phyloP scores from a whole-genome alignment of 2,329 filamentous ascomycete genomes.

The Neofusicoccum ribis region DNA sequence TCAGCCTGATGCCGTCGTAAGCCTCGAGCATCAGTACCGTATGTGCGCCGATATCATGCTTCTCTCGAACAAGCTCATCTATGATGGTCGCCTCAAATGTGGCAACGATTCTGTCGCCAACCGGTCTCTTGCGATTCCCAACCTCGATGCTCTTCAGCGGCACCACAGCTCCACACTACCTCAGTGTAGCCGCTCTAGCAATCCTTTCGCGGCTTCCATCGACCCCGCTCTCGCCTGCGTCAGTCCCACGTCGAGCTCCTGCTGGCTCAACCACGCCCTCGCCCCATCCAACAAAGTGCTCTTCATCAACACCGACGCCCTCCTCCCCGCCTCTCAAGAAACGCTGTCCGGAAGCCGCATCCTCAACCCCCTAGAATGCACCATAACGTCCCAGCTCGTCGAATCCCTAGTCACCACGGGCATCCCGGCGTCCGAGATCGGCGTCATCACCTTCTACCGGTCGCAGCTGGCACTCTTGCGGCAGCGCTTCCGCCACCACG shows the following conservation, averaged over 20 bases:
- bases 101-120: slow-evolving; percentile 75
- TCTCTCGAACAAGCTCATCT: slow-evolving; percentile 89
- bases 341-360: slow-evolving; percentile 74
- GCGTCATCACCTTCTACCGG: slow-evolving; percentile 95
- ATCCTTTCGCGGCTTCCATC: neutral
- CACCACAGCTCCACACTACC: slow-evolving; percentile 28
- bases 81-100: slow-evolving; percentile 85
- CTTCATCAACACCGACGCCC: slow-evolving; percentile 84
- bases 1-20: slow-evolving; percentile 85
- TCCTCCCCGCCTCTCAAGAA: slow-evolving; percentile 67
- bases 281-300: slow-evolving; percentile 71
- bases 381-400: slow-evolving; percentile 76
- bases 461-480: slow-evolving; percentile 84
- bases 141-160: slow-evolving; percentile 35
- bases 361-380: slow-evolving; percentile 81
- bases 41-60: slow-evolving; percentile 98
- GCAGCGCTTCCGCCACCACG: slow-evolving; percentile 62
- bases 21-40: slow-evolving; percentile 92
- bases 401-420: slow-evolving; percentile 74
- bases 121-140: slow-evolving; percentile 67
- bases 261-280: slow-evolving; percentile 77
- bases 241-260: slow-evolving; percentile 50
- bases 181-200: neutral
- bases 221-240: slow-evolving; percentile 46
- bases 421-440: slow-evolving; percentile 73